A percentile compares a stretch with the other conserved stretches of the same genome.
Conservation (phyloP, 2,329 filamentous ascomycete genomes). For the Diaporthe ilicicola region DNA sequence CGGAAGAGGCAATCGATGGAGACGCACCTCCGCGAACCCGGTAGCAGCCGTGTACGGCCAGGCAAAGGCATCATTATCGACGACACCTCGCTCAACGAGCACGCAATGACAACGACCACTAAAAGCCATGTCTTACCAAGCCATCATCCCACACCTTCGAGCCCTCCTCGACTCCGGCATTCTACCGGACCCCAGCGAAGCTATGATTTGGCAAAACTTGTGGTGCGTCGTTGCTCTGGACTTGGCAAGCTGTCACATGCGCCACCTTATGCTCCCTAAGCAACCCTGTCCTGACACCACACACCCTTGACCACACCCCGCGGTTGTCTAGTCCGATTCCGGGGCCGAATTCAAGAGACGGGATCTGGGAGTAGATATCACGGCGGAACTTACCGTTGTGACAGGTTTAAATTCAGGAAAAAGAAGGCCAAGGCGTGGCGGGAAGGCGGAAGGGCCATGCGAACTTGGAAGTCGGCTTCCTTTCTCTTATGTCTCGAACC, state of each 20-base stretch:
- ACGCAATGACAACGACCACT: constrained; percentile 13
- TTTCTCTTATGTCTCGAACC: background rate
- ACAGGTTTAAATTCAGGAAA: constrained; percentile 48
- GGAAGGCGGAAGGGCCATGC: background rate
- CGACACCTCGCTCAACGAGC: background rate
- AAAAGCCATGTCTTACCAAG: constrained; percentile 21
- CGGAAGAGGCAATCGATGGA: background rate
- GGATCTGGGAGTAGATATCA: background rate
- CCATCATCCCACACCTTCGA: constrained; percentile 1
- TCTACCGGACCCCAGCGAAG: background rate
- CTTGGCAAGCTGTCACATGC: constrained; percentile 25
- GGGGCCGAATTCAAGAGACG: background rate
- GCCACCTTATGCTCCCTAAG: background rate
- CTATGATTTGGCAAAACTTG: background rate
- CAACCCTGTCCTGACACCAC: background rate
- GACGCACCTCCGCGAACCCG: background rate
- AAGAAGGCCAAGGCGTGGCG: constrained; percentile 37
- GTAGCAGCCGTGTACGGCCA: background rate
- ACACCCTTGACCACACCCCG: background rate
- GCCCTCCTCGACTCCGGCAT: background rate
- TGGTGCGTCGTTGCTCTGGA: constrained; percentile 12
- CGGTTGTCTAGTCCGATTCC: constrained; percentile 6
- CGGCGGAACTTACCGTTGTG: constrained; percentile 37
- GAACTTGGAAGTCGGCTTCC: background rate
- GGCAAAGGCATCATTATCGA: background rate